A percentile compares a stretch with the other conserved stretches of the same genome.
phyloP scores from a whole-genome alignment of 345 rosid species.

The Sonneratia alba region DNA sequence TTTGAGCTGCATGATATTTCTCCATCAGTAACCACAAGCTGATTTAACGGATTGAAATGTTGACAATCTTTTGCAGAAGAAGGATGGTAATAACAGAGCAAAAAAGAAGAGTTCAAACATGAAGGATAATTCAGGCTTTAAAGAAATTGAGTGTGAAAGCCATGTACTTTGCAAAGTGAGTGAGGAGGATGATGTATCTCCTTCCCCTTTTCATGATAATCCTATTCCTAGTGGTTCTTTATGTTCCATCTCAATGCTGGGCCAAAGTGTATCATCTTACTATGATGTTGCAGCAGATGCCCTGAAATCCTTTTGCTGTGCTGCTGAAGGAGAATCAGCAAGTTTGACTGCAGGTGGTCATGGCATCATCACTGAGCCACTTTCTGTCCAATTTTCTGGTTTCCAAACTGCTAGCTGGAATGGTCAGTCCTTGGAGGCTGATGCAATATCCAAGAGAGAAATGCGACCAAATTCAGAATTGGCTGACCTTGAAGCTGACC shows the following conservation, averaged over 20 bases:
- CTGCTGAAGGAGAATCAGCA: constrained; percentile 16
- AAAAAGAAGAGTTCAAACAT: too few species aligned
- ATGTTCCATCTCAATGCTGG: constrained; percentile 23
- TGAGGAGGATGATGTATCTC: too few species aligned
- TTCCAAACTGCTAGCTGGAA: constrained; percentile 10
- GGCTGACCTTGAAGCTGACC: constrained; percentile 13
- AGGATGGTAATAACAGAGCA: too few species aligned
- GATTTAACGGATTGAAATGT: too few species aligned
- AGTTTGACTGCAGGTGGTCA: constrained; percentile 11
- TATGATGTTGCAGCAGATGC: constrained; percentile 46
- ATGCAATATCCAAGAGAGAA: background rate
- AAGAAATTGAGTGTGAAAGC: too few species aligned
- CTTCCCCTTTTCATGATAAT: too few species aligned
- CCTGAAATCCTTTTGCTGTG: constrained; percentile 12
- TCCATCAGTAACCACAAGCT: too few species aligned
- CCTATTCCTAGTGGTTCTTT: too few species aligned
- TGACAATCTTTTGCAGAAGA: too few species aligned
- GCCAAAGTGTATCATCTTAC: constrained; percentile 40
- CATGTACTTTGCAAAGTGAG: too few species aligned
- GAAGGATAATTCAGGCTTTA: too few species aligned
- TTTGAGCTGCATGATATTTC: too few species aligned
- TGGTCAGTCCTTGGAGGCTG: background rate
- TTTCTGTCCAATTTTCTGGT: constrained; percentile 12
- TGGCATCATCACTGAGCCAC: constrained; percentile 10
- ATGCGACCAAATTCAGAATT: background rate